A percentile compares a stretch with the other conserved stretches of the same genome.
These are phyloP conservation scores for Hypsizygus marmoreus DNA, from an alignment of 768 basidiomycete genomes.

Conservation along the genomic window DNA sequence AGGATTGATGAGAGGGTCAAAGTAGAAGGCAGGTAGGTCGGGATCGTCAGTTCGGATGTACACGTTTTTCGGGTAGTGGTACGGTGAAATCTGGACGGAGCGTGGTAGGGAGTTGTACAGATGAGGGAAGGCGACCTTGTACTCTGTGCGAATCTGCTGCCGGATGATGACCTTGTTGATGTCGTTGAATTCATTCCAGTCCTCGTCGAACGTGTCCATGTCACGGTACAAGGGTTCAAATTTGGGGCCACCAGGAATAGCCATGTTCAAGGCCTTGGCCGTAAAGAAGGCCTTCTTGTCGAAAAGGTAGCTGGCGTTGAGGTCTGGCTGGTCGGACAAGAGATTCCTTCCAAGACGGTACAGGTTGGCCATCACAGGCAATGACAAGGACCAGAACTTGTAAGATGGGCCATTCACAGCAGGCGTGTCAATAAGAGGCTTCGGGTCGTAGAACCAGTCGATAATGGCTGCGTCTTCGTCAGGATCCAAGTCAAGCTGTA, in stretches of 20 bases:
- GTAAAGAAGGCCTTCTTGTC: conserved; percentile 99
- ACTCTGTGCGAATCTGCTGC: conserved; percentile 97
- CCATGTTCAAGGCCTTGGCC: conserved; percentile 95
- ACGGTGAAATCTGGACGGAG: conserved; percentile 87
- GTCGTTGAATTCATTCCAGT: conserved; percentile 99
- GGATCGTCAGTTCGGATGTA: conserved; percentile 99
- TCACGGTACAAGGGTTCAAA: conserved; percentile 98
- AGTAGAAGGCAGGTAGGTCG: conserved; percentile 99
- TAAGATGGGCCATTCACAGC: conserved; percentile 93
- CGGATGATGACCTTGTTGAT: conserved; percentile 99
- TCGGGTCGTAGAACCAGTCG: conserved; percentile 99
- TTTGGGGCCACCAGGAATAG: conserved; percentile 97
- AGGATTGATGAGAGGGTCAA: conserved; percentile 97
- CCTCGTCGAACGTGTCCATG: conserved; percentile 97
- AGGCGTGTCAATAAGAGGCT: conserved; percentile 89
- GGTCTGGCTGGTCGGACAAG: conserved; percentile 90
- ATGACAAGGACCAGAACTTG: conserved; percentile 86
- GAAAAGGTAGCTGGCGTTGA: conserved; percentile 90
- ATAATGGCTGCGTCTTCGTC: conserved; percentile 90
- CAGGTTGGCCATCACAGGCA: conserved; percentile 96
- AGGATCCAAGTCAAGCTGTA: conserved; percentile 92
- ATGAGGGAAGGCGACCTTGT: conserved; percentile 99
- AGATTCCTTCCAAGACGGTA: conserved; percentile 95
- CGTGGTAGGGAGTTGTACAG: conserved; percentile 98
- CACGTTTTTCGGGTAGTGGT: conserved; percentile 94